phyloP scores from a whole-genome alignment of 345 rosid genomes.

The Anacardium occidentale region DNA sequence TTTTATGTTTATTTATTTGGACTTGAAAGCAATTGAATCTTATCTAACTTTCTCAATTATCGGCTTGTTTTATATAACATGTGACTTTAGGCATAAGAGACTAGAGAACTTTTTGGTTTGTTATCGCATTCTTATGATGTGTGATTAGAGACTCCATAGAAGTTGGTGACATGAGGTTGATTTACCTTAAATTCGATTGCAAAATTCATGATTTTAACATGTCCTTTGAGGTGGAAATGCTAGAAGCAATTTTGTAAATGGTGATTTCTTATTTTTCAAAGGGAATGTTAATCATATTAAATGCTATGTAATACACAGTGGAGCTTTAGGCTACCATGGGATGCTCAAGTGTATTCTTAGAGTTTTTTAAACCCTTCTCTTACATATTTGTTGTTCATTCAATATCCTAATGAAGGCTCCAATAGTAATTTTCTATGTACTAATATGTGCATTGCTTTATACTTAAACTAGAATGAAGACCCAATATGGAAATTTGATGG shows the following conservation, averaged over 20 bases:
- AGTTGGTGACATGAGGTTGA: background rate
- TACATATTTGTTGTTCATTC: background rate
- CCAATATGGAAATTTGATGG: conserved; percentile 35
- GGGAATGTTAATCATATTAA: background rate
- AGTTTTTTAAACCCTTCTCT: background rate
- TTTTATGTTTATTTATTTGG: background rate
- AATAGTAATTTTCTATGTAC: background rate
- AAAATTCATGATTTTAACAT: background rate
- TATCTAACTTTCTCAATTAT: background rate
- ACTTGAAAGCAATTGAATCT: background rate
- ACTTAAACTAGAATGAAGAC: conserved; percentile 35
- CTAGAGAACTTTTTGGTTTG: background rate
- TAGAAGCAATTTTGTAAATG: background rate
- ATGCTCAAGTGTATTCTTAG: background rate
- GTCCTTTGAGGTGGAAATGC: background rate
- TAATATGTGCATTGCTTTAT: conserved; percentile 6
- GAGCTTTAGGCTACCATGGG: background rate
- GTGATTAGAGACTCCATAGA: background rate
- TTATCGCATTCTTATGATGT: background rate
- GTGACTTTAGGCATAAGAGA: background rate
- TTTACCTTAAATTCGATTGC: background rate
- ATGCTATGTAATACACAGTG: background rate
- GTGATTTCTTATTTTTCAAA: background rate
- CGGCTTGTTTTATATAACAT: background rate
- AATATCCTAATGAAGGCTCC: background rate